Conservation (phyloP, 257 asterid genomes). For the Ballota nigra region DNA sequence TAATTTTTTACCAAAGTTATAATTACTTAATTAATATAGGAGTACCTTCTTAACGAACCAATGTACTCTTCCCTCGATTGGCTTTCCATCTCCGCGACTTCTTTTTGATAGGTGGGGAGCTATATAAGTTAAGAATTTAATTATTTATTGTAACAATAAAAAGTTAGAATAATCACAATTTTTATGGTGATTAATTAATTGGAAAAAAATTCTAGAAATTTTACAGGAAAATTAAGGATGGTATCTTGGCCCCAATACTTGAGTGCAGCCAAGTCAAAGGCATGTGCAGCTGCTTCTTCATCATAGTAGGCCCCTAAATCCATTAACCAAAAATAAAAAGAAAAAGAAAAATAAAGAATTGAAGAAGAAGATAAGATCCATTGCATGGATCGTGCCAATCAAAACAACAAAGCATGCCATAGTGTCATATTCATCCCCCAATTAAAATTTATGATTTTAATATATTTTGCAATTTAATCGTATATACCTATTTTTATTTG, state of each 20-base stretch:
- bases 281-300: constrained; percentile 97
- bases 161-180: neutral
- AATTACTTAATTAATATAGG: too few species aligned
- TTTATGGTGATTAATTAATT: neutral
- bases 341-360: neutral
- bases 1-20: too few species aligned
- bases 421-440: too few species aligned
- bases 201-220: neutral
- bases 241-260: constrained; percentile 96
- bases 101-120: constrained; percentile 59
- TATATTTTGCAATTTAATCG: too few species aligned
- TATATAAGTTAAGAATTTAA: constrained; percentile 8
- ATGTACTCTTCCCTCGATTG: constrained; percentile 87
- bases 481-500: too few species aligned
- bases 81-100: constrained; percentile 75
- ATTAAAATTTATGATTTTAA: too few species aligned
- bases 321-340: neutral
- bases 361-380: too few species aligned
- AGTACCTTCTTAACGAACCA: constrained; percentile 81
- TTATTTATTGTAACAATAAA: too few species aligned
- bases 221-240: constrained; percentile 78
- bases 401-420: too few species aligned
- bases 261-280: constrained; percentile 95
- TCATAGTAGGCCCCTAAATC: constrained; percentile 84
- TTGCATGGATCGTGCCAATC: too few species aligned